Evolutionary conservation across 108 stramenopile genomes (phyloP), one percentile per base, ranked within the genome.

Genomic region (Skeletonema marinoi): DNA sequence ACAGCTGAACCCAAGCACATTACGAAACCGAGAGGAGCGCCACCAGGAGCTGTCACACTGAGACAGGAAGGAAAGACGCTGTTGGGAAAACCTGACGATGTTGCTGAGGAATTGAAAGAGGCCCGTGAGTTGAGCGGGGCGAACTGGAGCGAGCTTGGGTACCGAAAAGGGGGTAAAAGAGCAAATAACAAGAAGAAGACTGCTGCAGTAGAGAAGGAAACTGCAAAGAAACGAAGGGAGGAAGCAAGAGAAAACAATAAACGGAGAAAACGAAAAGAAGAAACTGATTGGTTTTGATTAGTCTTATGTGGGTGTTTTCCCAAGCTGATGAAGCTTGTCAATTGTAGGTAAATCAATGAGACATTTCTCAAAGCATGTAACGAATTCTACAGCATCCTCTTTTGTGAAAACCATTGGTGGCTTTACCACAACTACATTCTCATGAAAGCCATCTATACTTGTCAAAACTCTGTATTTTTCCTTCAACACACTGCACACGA

Each of bases 391-490:
- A 12, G 82, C 96, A 73, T 96, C 89, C 32, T 80, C 73, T 75
- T 85, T 80, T 30, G 81, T 81, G 84, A 98, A 98, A n/a, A 83
- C 85, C 85, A 99, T 66, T 1, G 98, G 98, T 10, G 98, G 98
- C 87, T 99, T 99, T 44, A 99, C 78, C 10, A 96, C 94, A 32
- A 99, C 56, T 1, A 98, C 97, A 74, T 98, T 99, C 36, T 93
- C 90, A 70, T 89, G 58, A 7, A 83, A 83, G 14, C 97, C 98
- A 83, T 99, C 98, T 30, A 94, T 88, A 64, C 89, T 90, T 12
- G 95, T 93, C 60, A 97, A 75, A 21, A 98, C 80, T 12, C 75
- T 56, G 58, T 93, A 87, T 73, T 90, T 84, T 64, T 89, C 81
- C 72, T 89, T 93, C 80, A 93, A 68, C 25, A 70, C 65, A 31